Conservation (phyloP, 2,329 filamentous ascomycete genomes). For the Alternaria gansuensis region DNA sequence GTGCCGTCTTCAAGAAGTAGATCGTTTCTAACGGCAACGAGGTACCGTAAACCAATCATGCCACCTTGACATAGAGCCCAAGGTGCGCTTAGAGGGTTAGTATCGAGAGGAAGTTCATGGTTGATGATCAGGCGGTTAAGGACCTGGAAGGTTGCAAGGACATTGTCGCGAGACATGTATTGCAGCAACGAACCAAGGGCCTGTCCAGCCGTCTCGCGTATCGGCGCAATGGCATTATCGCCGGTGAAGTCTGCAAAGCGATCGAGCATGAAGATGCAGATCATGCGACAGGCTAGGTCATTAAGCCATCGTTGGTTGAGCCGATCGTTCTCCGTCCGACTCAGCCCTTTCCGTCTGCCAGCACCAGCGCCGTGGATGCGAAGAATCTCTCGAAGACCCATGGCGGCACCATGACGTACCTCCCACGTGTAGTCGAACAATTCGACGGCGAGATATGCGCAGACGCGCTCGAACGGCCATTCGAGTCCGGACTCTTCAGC, state of each 20-base stretch:
- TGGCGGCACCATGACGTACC: conserved; percentile 92
- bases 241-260: conserved; percentile 98
- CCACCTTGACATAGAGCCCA: conserved; percentile 98
- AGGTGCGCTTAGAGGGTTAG: conserved; percentile 67
- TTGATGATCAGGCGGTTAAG: conserved; percentile 93
- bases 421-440: conserved; percentile 96
- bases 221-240: conserved; percentile 95
- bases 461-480: conserved; percentile 94
- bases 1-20: conserved; percentile 81
- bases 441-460: conserved; percentile 92
- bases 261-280: conserved; percentile 96
- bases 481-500: conserved; percentile 79
- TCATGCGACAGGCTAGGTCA: conserved; percentile 91
- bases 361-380: conserved; percentile 91
- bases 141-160: conserved; percentile 83
- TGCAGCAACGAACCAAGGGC: conserved; percentile 88
- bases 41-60: conserved; percentile 95
- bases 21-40: conserved; percentile 94
- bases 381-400: conserved; percentile 90
- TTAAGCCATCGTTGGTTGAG: conserved; percentile 89
- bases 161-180: conserved; percentile 79
- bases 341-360: conserved; percentile 76
- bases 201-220: conserved; percentile 93
- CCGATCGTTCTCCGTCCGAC: conserved; percentile 75
- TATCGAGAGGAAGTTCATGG: conserved; percentile 66